Evolutionary conservation across 108 stramenopile genomes (phyloP), one percentile per base, ranked within the genome.

Genomic region (Nitzschia inconspicua): DNA sequence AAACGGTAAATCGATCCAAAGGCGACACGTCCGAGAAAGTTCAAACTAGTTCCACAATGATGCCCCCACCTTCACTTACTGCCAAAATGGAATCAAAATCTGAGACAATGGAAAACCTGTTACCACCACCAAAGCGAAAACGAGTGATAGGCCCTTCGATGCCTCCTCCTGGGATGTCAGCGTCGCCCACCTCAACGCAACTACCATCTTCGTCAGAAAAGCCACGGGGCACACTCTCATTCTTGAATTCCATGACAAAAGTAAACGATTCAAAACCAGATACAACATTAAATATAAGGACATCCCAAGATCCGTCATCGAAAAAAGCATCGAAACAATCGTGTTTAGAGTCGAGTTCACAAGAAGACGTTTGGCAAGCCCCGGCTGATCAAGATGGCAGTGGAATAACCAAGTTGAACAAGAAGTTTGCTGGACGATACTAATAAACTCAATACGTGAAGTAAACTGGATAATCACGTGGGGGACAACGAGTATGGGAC

Each of bases 381-480:
- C 90, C 90, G 4, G 50, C 29, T 3, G 84, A 63, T 57, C 86
- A 88, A 72, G 86, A 88, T 62, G 90, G 86, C 28, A 88, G 84
- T 58, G 90, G 90, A 18, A 66, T 53, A 2, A 88, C 91, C 10
- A 76, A 83, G 30, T 57, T 88, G 44, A 88, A 92, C 72, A 75
- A 77, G 16, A 92, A 88, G 51, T 92, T 92, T 70, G 82, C 78
- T 20, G 90, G 86, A n/a, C 61, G 86, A 47, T 91, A 92, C 51
- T 91, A 60, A 68, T 39, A 23, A 25, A 40, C 46, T 47, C 30
- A 29, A 53, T 53, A 16, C 10, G 19, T 51, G 14, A 28, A 27
- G n/a, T 27, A 51, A 14, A 51, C 16, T 51, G 11, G 16, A 11
- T 19, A 56, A 23, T 56, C 7, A 56, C 23, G 35, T n/a, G n/a